Evolutionary conservation across 2,329 filamentous ascomycete species (phyloP).

Genomic region (Alternaria brassicicola): DNA sequence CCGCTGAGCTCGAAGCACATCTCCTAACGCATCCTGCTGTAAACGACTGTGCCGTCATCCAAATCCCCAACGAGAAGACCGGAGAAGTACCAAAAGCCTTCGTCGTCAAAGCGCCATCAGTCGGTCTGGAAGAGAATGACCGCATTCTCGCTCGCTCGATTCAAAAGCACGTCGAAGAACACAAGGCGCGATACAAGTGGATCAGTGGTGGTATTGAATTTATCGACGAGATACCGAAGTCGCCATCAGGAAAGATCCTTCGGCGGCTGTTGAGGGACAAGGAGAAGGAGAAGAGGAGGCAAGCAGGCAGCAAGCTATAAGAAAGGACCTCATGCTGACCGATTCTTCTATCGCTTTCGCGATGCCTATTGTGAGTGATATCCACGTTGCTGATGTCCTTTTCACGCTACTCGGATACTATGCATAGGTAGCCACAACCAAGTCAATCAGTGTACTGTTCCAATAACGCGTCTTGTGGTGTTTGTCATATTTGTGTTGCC

Average conservation of each 20-base stretch:
- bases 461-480: not conserved
- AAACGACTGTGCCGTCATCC: slow-evolving; percentile 80
- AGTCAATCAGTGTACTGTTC: not conserved
- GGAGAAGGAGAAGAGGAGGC: slow-evolving; percentile 71
- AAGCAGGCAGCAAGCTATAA: slow-evolving; percentile 70
- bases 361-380: not conserved
- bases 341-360: not conserved
- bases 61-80: slow-evolving; percentile 67
- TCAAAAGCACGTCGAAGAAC: slow-evolving; percentile 63
- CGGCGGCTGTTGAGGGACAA: slow-evolving; percentile 71
- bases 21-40: slow-evolving; percentile 76
- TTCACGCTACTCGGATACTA: not conserved
- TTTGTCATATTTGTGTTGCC: not conserved
- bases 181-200: slow-evolving; percentile 68
- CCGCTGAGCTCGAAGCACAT: slow-evolving; percentile 81
- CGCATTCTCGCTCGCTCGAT: slow-evolving; percentile 58
- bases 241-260: slow-evolving; percentile 67
- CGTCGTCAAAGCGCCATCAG: slow-evolving; percentile 63
- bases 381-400: not conserved
- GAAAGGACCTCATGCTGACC: slow-evolving; percentile 20
- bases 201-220: slow-evolving; percentile 64
- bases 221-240: slow-evolving; percentile 61
- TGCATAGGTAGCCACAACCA: not conserved
- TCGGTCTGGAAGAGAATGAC: slow-evolving; percentile 60
- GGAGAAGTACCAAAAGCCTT: slow-evolving; percentile 70